Conservation (phyloP, 179 eudicot species). For the Drosera spatulata region DNA sequence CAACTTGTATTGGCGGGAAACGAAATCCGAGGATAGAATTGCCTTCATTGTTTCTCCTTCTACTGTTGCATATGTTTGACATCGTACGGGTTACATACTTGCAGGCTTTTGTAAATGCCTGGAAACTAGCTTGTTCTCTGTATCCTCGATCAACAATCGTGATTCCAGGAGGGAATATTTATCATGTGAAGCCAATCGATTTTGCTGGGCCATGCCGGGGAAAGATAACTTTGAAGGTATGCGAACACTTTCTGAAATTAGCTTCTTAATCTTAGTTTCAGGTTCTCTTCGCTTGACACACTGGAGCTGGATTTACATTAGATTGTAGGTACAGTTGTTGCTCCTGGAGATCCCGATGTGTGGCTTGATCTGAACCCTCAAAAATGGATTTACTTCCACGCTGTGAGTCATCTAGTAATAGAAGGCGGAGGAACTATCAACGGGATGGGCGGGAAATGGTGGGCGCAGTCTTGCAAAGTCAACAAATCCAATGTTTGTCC, state of each 20-base stretch:
- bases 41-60: not conserved
- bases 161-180: constrained; percentile 37
- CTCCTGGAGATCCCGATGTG: constrained; percentile 61
- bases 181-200: constrained; percentile 44
- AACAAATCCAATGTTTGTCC: constrained; percentile 48
- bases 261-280: no score
- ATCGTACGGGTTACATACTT: constrained; percentile 1
- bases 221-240: constrained; percentile 55
- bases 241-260: constrained; percentile 1
- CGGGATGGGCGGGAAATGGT: constrained; percentile 91
- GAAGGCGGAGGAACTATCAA: constrained; percentile 78
- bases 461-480: constrained; percentile 83
- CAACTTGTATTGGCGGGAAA: no score
- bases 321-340: constrained; percentile 63
- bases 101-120: constrained; percentile 59
- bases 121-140: constrained; percentile 62
- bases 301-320: constrained; percentile 17
- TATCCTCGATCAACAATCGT: constrained; percentile 32
- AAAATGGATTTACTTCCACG: constrained; percentile 83
- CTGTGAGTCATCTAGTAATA: constrained; percentile 48
- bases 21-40: no score
- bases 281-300: constrained; percentile 3
- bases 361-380: constrained; percentile 63
- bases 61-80: not conserved
- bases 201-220: constrained; percentile 61